Evolutionary conservation across 371 early-diverging fungal species (phyloP).

Genomic region (Fennellomyces sp.): DNA sequence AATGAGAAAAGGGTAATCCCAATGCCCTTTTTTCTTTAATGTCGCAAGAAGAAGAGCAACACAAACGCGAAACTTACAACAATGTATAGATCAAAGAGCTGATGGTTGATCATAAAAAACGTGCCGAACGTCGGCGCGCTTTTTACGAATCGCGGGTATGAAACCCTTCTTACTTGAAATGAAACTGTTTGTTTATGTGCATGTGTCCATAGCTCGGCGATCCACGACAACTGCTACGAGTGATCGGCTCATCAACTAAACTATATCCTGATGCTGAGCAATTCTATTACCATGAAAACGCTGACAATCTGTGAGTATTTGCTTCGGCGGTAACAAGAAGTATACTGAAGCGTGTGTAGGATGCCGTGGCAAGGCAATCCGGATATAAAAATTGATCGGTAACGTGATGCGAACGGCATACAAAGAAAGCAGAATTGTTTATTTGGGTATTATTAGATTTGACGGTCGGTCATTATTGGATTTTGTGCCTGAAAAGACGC

Average conservation of each 20-base stretch:
- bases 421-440: not conserved
- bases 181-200: not conserved
- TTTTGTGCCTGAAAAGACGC: constrained; percentile 43
- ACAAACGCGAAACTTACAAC: not conserved
- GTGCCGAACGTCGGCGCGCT: constrained; percentile 60
- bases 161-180: not conserved
- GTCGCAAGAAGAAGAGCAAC: not conserved
- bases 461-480: constrained; percentile 63
- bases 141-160: constrained; percentile 62
- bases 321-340: not conserved
- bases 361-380: constrained; percentile 58
- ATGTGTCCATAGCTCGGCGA: constrained; percentile 51
- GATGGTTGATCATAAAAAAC: constrained; percentile 57
- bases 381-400: constrained; percentile 54
- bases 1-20: constrained; percentile 47
- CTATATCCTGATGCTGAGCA: constrained; percentile 58
- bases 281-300: constrained; percentile 55
- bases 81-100: constrained; percentile 55
- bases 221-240: constrained; percentile 58
- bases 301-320: constrained; percentile 48
- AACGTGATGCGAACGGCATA: not conserved
- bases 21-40: not conserved
- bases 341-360: constrained; percentile 15
- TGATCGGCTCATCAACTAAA: constrained; percentile 52
- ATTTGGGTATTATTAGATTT: constrained; percentile 42